Evolutionary conservation across 345 rosid genomes (phyloP).

Genomic region (Barbarea vulgaris): DNA sequence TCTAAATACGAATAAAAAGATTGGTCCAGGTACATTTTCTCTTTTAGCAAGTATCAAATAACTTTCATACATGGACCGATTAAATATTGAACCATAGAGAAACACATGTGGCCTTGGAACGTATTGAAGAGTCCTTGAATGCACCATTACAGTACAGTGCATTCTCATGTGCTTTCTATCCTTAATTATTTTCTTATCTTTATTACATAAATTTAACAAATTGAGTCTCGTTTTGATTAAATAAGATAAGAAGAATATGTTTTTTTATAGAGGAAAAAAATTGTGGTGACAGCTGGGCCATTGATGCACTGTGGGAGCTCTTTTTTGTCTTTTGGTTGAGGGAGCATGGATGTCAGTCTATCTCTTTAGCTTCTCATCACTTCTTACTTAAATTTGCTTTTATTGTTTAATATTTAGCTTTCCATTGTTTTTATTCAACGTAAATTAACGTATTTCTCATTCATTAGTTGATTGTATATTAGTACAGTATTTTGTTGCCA

Average conservation of each 20-base stretch:
- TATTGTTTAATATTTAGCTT: slow-evolving; percentile 1
- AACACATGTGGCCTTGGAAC: slow-evolving; percentile 37
- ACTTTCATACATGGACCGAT: slow-evolving; percentile 34
- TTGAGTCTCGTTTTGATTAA: slow-evolving; percentile 10
- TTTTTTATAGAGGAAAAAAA: neutral
- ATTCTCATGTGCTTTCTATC: slow-evolving; percentile 30
- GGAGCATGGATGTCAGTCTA: slow-evolving; percentile 46
- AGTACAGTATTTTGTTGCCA: neutral
- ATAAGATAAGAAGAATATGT: neutral
- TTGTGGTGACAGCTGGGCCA: slow-evolving; percentile 43
- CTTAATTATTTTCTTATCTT: slow-evolving; percentile 18
- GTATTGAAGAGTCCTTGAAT: slow-evolving; percentile 35
- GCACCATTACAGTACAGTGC: slow-evolving; percentile 33
- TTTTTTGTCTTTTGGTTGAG: slow-evolving; percentile 47
- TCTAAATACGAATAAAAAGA: slow-evolving; percentile 10
- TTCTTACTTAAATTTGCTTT: slow-evolving; percentile 17
- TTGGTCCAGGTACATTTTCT: slow-evolving; percentile 37
- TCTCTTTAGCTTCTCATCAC: slow-evolving; percentile 32
- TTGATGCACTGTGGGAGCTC: slow-evolving; percentile 31
- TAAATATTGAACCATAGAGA: slow-evolving; percentile 21
- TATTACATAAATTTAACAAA: neutral
- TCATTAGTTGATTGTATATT: neutral
- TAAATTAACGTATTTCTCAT: neutral
- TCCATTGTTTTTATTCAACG: neutral
- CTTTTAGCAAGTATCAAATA: slow-evolving; percentile 13